Evolutionary conservation across 2,329 filamentous ascomycete species (phyloP), one percentile per base, ranked within the genome.

Genomic region (Penicillium olsonii): DNA sequence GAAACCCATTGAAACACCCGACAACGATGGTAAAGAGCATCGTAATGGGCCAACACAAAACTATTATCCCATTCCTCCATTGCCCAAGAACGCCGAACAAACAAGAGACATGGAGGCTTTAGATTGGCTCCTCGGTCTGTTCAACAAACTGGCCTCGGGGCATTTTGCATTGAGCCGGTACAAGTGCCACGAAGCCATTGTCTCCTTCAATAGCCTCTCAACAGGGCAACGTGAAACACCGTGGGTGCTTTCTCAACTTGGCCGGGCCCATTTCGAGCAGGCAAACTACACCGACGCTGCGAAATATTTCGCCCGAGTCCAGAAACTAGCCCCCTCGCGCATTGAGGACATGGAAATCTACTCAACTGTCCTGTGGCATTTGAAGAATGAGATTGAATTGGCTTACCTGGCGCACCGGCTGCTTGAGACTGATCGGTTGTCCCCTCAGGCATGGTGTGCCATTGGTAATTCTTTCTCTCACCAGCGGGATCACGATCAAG

Each of bases 281-380:
- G 87, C 88, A 9, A 83, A 87, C 57, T 96, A 97, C 66, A 76
- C 78, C 2, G 90, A 96, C 55, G 90, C 94, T 3, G 92, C 96
- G 67, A 90, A 88, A 56, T 88, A 86, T 63, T 99, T 96, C 69
- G 80, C 84, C 50, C 84, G 85, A 48, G 83, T 99, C 57, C 85
- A 90, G 42, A 82, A 87, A 26, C 79, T 94, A 59, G 86, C 89
- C 11, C 92, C 92, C 1, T 88, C 89, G 1, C 84, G 90, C 4
- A 79, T 95, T 37, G 88, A 95, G 66, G 92, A 96, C 65, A 96
- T 97, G 92, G 94, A 99, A 67, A 86, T 97, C 29, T 99, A 96
- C 72, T 97, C 92, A 12, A 99, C 94, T 0, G 87, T 95, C n/a
- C 80, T 99, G n/a, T 99, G 95, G 94, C 92, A 96, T 69, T 76